Conservation (phyloP, 2,329 filamentous ascomycete genomes). For the Aspergillus neotritici region DNA sequence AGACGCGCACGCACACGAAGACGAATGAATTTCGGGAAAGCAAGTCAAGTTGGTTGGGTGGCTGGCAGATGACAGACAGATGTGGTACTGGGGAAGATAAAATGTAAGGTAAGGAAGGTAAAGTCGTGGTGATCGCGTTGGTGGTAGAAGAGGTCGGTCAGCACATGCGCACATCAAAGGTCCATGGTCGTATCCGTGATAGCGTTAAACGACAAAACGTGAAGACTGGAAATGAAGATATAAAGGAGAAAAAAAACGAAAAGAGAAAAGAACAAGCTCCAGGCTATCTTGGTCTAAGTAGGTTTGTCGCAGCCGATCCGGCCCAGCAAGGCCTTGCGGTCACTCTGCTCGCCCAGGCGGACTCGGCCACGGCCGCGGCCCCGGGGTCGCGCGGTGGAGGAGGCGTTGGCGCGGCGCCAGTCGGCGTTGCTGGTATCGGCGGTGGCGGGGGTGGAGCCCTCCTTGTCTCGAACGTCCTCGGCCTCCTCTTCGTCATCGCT, state of each 20-base stretch:
- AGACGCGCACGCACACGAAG: neutral
- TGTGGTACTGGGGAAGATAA: neutral
- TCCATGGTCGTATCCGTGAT: neutral
- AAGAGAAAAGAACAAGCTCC: neutral
- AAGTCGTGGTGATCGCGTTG: too few relatives aligned
- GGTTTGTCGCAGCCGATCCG: slow-evolving; percentile 78
- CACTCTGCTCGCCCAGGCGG: slow-evolving; percentile 36
- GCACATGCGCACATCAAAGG: too few relatives aligned
- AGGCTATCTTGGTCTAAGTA: slow-evolving; percentile 16
- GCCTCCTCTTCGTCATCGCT: slow-evolving; percentile 79
- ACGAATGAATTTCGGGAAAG: slow-evolving; percentile 13
- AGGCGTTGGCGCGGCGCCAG: slow-evolving; percentile 32
- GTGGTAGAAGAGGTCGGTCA: too few relatives aligned
- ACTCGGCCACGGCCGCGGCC: slow-evolving; percentile 36
- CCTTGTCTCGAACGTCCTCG: slow-evolving; percentile 27
- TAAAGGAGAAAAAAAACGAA: slow-evolving; percentile 1
- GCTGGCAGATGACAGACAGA: neutral
- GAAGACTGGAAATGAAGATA: slow-evolving; percentile 3
- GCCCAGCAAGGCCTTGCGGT: slow-evolving; percentile 67
- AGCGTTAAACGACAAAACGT: slow-evolving; percentile 11
- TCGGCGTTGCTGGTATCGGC: slow-evolving; percentile 25
- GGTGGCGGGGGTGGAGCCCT: slow-evolving; percentile 15
- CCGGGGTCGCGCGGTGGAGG: slow-evolving; percentile 30
- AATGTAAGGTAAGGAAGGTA: too few relatives aligned
- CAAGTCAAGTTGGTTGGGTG: neutral